Evolutionary conservation across 495 filamentous ascomycete species (phyloP), one percentile per base, ranked within the genome.

Genomic region (Chaetomium cochliodes): DNA sequence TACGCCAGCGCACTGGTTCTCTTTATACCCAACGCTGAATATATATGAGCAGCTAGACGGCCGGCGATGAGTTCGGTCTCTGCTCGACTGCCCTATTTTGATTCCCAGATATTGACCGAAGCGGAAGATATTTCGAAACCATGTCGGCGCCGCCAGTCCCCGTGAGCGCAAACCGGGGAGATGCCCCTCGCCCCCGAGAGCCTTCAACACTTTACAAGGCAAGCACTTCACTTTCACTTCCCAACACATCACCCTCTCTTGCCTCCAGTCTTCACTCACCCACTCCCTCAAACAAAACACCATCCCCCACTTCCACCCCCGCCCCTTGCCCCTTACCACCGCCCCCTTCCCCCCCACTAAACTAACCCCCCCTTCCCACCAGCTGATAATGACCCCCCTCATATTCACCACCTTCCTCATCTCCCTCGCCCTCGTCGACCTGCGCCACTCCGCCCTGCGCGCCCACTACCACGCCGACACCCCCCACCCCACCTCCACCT

Each of bases 371-470:
- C 28, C 28, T 20, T 26, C 57, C 15, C 8, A n/a, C 13, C 55
- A 82, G 80, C 9, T 79, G 8, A 54, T 85, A 57, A 78, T 82
- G 67, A 79, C 81, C 3, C 82, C 82, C 1, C 53, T 84, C 20
- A 72, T 79, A 57, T 77, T 85, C 70, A 59, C 82, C 59, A 74
- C 80, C 20, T 85, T 85, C 75, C 54, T 85, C 66, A 23, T 85
- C 59, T 84, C 82, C 16, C 78, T 85, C 41, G 72, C 73, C 63
- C 63, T 84, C 8, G 71, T 85, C 60, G 81, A 84, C 73, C 66
- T 73, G 20, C 73, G 73, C n/a, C 74, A 83, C 70, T 71, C 74
- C 12, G 69, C 69, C 23, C 70, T 62, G 15, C 77, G 79, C 37
- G 68, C 76, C 41, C 78, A 76, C 58, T 72, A 69, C 59, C 77